Base-by-base conservation (phyloP, 2,329 filamentous ascomycete species). In the Penicillium occitanis region DNA sequence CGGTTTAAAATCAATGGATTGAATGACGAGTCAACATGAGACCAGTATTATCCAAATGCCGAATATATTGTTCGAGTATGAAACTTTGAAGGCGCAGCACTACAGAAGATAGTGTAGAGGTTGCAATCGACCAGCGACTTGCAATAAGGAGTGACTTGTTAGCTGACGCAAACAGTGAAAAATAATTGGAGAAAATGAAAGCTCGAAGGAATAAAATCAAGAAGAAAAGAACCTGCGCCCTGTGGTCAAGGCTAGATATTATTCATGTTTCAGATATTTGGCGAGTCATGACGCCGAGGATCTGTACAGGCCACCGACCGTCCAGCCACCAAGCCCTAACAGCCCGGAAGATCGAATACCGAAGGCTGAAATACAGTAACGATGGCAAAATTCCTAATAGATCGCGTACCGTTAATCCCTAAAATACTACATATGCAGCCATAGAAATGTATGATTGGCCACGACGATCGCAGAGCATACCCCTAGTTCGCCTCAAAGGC, bases 61-160 rank as follows among this genome's bases (percentile, higher is more conserved):
- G 40, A 33, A 60, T 7, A 40, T 40, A 46, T 8, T 44, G 17
- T 10, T 60, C 19, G 13, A 60, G 35, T 44, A 53, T 46, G 57
- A 46, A 60, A 46, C 17, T 42, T 28, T n/a, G 37, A 3, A 25
- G 25, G 33, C 22, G 28, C 37, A 30, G 33, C 2, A 25, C 25
- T 33, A n/a, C 6, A 44, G 17, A 44, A 28, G 48, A 33, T 8
- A 30, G 17, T 46, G 40, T 30, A 25, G 19, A 57, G n/a, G 35
- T n/a, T 63, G 48, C 50, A 57, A 63, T 63, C 61, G 50, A 33
- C 61, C 50, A 55, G 61, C 61, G 61, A 63, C 28, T 57, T 63
- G 48, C 37, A 19, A 30, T 17, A 44, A 46, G 10, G 37, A 28
- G 8, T 40, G 40, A 37, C 14, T n/a, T 30, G 10, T 13, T 46